Conservation (phyloP, 2,329 filamentous ascomycete genomes). For the Fusarium dlaminii region DNA sequence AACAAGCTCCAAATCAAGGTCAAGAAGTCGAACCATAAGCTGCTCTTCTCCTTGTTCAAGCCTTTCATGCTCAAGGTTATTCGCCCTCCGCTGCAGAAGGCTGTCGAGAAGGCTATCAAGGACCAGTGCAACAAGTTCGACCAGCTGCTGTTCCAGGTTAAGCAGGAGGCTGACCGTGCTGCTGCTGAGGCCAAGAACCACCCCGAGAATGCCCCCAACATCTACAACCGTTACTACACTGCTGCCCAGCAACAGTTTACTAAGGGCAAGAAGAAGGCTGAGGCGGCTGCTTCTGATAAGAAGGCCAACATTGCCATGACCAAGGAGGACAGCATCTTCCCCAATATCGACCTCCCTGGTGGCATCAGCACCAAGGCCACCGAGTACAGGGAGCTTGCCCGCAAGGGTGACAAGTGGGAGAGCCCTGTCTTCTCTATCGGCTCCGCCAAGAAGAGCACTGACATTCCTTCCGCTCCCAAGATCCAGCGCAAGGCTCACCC, state of each 20-base stretch:
- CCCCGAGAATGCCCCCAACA: slow-evolving; percentile 79
- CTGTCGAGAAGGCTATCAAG: slow-evolving; percentile 87
- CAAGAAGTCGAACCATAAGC: slow-evolving; percentile 94
- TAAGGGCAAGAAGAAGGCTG: slow-evolving; percentile 81
- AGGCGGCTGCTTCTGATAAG: slow-evolving; percentile 69
- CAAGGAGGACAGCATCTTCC: slow-evolving; percentile 89
- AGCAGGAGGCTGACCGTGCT: slow-evolving; percentile 82
- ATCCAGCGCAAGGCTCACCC: slow-evolving; percentile 57
- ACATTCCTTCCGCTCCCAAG: slow-evolving; percentile 71
- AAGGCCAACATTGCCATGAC: slow-evolving; percentile 68
- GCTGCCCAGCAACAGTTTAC: slow-evolving; percentile 78
- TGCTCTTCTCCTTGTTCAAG: slow-evolving; percentile 88
- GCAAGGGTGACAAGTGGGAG: slow-evolving; percentile 93
- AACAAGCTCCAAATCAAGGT: slow-evolving; percentile 87
- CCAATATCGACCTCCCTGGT: slow-evolving; percentile 79
- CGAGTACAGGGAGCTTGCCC: slow-evolving; percentile 88
- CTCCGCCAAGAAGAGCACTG: slow-evolving; percentile 74
- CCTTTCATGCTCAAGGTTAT: slow-evolving; percentile 85
- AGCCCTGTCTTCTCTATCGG: slow-evolving; percentile 93
- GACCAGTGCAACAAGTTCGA: slow-evolving; percentile 83
- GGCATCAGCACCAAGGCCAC: slow-evolving; percentile 94
- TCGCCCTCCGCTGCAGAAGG: slow-evolving; percentile 85
- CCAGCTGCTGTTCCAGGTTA: slow-evolving; percentile 75
- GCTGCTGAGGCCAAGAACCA: slow-evolving; percentile 65
- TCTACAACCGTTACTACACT: slow-evolving; percentile 84